Conservation (phyloP, 2,329 filamentous ascomycete genomes). For the Ophiognomonia clavigignenti-juglandacearum region DNA sequence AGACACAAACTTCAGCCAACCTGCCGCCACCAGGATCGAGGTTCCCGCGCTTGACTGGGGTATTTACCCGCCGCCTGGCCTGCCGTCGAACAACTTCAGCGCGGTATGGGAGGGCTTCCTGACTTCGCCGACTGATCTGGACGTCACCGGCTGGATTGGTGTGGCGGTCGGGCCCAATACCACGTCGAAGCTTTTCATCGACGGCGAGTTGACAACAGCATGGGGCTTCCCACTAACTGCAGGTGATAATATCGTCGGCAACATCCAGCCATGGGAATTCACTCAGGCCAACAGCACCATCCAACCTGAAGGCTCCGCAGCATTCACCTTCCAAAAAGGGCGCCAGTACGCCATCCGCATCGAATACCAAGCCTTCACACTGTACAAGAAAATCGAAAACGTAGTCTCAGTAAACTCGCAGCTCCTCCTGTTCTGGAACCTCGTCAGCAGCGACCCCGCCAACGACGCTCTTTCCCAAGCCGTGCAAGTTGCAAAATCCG, state of each 20-base stretch:
- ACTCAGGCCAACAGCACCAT: slow-evolving; percentile 30
- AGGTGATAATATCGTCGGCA: slow-evolving; percentile 31
- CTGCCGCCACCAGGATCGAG: slow-evolving; percentile 27
- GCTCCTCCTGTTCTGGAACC: slow-evolving; percentile 39
- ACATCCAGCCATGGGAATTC: slow-evolving; percentile 34
- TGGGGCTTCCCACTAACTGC: slow-evolving; percentile 22
- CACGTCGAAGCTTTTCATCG: slow-evolving; percentile 33
- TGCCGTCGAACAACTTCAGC: slow-evolving; percentile 40
- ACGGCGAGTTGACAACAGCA: slow-evolving; percentile 24
- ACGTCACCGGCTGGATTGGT: slow-evolving; percentile 37
- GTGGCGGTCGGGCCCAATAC: slow-evolving; percentile 35
- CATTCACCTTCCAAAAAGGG: slow-evolving; percentile 32
- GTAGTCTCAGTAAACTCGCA: slow-evolving; percentile 35
- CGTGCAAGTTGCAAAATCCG: slow-evolving; percentile 27
- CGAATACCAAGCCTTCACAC: slow-evolving; percentile 37
- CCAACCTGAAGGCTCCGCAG: slow-evolving; percentile 29
- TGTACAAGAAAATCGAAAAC: slow-evolving; percentile 33
- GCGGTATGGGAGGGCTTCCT: slow-evolving; percentile 37
- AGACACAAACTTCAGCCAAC: slow-evolving; percentile 31
- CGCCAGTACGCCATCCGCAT: slow-evolving; percentile 31
- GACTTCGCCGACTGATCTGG: slow-evolving; percentile 28
- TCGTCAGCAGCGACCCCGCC: slow-evolving; percentile 28
- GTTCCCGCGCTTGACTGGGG: slow-evolving; percentile 38
- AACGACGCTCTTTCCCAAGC: slow-evolving; percentile 27
- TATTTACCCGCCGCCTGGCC: slow-evolving; percentile 35